Conservation (phyloP, 106 monocot species). For the Cymbidium sinense region DNA sequence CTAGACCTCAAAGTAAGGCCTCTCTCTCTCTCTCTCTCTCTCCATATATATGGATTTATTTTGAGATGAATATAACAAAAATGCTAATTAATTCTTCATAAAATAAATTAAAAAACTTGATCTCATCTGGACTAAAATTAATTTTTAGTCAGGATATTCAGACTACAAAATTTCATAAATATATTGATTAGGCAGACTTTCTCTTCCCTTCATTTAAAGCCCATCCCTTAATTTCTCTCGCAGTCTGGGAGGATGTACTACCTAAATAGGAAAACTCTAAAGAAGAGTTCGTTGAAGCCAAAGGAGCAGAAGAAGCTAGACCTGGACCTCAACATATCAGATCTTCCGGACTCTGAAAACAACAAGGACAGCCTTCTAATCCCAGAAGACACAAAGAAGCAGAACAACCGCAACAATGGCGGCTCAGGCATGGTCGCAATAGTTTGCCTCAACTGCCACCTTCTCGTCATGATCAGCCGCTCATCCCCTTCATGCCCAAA, state of each 20-base stretch:
- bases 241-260: conserved; percentile 77
- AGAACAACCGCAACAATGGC: neutral
- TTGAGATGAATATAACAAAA: no score
- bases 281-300: conserved; percentile 58
- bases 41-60: neutral
- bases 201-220: no score
- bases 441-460: conserved; percentile 76
- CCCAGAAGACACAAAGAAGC: conserved; percentile 7
- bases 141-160: no score
- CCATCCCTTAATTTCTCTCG: neutral
- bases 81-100: no score
- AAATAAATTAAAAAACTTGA: no score
- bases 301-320: conserved; percentile 24
- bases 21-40: conserved; percentile 11
- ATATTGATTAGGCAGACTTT: no score
- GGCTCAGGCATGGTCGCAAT: conserved; percentile 53
- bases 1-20: conserved; percentile 51
- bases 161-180: no score
- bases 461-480: conserved; percentile 82
- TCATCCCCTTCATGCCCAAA: conserved; percentile 90
- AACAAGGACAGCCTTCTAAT: neutral
- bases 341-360: conserved; percentile 8
- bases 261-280: conserved; percentile 59
- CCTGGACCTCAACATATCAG: conserved; percentile 63
- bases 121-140: no score